A percentile compares a stretch with the other conserved stretches of the same genome.
phyloP scores from a whole-genome alignment of 2,329 filamentous ascomycete genomes.

The Cercospora citrullina region DNA sequence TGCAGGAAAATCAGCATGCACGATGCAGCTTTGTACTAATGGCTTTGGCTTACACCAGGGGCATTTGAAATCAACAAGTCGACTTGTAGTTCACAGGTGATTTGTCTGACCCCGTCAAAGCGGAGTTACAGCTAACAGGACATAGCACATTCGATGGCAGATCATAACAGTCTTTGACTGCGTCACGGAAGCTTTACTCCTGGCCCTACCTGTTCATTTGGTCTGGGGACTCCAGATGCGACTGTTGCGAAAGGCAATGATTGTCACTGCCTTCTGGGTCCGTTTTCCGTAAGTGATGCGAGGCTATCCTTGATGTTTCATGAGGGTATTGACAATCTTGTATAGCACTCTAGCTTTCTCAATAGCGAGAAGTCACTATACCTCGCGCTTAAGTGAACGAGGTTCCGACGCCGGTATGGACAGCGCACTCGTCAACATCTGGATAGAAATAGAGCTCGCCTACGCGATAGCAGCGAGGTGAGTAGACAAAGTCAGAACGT shows the following conservation, averaged over 20 bases:
- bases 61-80: conserved; percentile 29
- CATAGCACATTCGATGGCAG: conserved; percentile 39
- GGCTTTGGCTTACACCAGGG: not conserved
- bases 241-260: conserved; percentile 36
- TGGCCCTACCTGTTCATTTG: conserved; percentile 38
- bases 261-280: conserved; percentile 42
- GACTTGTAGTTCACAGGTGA: conserved; percentile 34
- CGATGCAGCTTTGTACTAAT: not conserved
- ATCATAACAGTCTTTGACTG: conserved; percentile 44
- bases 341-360: conserved; percentile 39
- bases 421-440: conserved; percentile 39
- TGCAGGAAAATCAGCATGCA: not conserved
- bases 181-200: conserved; percentile 38
- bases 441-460: conserved; percentile 43
- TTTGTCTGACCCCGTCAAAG: not conserved
- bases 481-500: not conserved
- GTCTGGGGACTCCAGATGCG: conserved; percentile 44
- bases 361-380: conserved; percentile 40
- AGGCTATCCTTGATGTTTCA: not conserved
- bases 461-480: conserved; percentile 42
- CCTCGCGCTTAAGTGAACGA: conserved; percentile 30
- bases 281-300: conserved; percentile 38
- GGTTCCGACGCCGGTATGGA: conserved; percentile 37
- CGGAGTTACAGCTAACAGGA: conserved; percentile 10
- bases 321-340: not conserved